Conservation (phyloP, 768 basidiomycete species). For the Punctularia strigosozonata region DNA sequence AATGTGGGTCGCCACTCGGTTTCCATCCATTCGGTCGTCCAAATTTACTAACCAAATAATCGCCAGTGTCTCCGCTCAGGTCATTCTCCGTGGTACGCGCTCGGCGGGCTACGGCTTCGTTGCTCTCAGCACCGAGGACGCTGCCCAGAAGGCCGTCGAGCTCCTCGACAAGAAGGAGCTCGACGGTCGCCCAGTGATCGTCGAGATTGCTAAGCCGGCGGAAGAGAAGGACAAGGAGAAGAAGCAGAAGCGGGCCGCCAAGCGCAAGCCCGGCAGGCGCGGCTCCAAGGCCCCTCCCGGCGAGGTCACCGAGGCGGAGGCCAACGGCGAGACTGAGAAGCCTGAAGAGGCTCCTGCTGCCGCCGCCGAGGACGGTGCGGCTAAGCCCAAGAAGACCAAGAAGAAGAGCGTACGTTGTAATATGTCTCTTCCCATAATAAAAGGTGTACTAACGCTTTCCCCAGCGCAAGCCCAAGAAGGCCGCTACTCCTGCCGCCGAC, state of each 20-base stretch:
- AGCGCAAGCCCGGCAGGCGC: slow-evolving; percentile 77
- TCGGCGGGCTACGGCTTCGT: slow-evolving; percentile 93
- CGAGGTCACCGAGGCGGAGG: slow-evolving; percentile 84
- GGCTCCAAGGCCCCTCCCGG: slow-evolving; percentile 81
- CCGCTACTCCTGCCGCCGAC: slow-evolving; percentile 18
- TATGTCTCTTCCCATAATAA: slow-evolving; percentile 6
- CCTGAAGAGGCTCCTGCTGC: slow-evolving; percentile 40
- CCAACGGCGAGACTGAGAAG: slow-evolving; percentile 58
- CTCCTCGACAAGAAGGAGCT: slow-evolving; percentile 81
- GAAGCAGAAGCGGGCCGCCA: slow-evolving; percentile 59
- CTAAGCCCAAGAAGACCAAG: slow-evolving; percentile 71
- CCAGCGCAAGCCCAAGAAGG: slow-evolving; percentile 27
- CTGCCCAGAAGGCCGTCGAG: slow-evolving; percentile 80
- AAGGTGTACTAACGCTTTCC: slow-evolving; percentile 18
- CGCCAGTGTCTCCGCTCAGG: slow-evolving; percentile 65
- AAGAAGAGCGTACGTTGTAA: slow-evolving; percentile 54
- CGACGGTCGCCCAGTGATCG: slow-evolving; percentile 78
- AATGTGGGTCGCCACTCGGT: slow-evolving; percentile 51
- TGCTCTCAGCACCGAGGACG: slow-evolving; percentile 66
- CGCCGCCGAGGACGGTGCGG: slow-evolving; percentile 37
- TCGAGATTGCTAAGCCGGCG: slow-evolving; percentile 88
- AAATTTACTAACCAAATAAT: slow-evolving; percentile 7
- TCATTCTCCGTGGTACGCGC: slow-evolving; percentile 77
- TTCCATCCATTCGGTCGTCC: slow-evolving; percentile 6
- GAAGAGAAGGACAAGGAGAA: slow-evolving; percentile 79